Base-by-base conservation (phyloP, 1,284 basidiomycete species). In the Irpex sp. region DNA sequence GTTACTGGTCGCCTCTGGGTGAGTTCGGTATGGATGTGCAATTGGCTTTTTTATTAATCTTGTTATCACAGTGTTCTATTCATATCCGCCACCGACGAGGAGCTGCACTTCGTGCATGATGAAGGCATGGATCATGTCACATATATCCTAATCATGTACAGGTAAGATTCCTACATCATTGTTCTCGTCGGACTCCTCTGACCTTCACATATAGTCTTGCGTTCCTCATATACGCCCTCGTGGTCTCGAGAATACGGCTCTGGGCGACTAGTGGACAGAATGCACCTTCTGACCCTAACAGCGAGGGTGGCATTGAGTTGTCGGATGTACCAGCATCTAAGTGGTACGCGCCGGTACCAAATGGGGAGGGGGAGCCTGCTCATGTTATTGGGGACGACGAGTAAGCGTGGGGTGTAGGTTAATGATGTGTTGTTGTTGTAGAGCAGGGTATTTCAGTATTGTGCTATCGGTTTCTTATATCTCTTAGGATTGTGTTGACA, bases 41-140 rank as follows among this genome's bases (percentile, higher is more conserved):
- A 13, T 49, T 6, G 47, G 40, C 15, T 21, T 9, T 19, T 19
- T 8, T 4, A 44, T 13, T 38, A 55, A 19, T 51, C 36, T 48
- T 57, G 31, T 49, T 21, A 51, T 4, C 52, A 84, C n/a, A n/a
- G 90, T 2, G 71, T 93, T 1, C 77, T 94, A 9, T 97, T 97
- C 81, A 94, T 96, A 85, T 92, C 91, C 11, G 94, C 89, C 0
- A 97, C 95, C 0, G 93, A 97, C 73, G 94, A 97, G 77, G 93
- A 96, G 73, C 78, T 96, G 49, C 71, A 81, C 38, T 89, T 82
- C 66, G 85, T 89, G 11, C 81, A 92, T 68, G 83, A 83, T 26
- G 78, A 80, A 38, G 89, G 84, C 58, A 90, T 95, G 85, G 94
- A 96, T 73, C 93, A 96, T 72, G 93, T 96, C 67, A 93, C 93